These are phyloP conservation scores for Eucalyptus erythrocorys DNA, from an alignment of 345 rosid species.

Conservation along the genomic window DNA sequence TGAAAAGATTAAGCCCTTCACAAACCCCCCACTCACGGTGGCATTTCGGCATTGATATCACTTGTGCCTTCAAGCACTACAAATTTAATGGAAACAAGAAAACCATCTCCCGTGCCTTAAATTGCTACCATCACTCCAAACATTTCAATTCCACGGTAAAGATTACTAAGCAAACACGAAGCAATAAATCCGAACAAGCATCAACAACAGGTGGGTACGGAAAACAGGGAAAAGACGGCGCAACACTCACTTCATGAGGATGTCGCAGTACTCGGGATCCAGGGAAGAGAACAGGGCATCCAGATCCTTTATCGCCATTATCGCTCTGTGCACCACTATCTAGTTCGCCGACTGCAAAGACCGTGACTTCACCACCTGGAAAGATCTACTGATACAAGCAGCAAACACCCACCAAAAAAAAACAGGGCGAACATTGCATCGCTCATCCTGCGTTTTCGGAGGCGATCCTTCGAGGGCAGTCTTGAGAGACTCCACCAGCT, in stretches of 20 bases:
- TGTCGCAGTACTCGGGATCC: slow-evolving; percentile 87
- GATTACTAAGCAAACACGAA: neutral
- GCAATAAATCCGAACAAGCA: neutral
- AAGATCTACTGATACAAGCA: neutral
- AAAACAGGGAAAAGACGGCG: neutral
- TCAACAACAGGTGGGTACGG: neutral
- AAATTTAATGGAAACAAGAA: neutral
- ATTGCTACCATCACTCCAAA: neutral
- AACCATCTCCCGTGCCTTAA: neutral
- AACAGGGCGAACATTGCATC: slow-evolving; percentile 69
- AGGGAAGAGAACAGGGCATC: slow-evolving; percentile 64
- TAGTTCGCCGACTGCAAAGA: no score
- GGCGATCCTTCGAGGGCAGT: slow-evolving; percentile 89
- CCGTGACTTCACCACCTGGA: neutral
- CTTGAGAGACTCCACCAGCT: slow-evolving; percentile 71
- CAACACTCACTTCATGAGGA: slow-evolving; percentile 73
- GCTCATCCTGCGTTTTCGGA: slow-evolving; percentile 70
- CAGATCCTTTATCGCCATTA: slow-evolving; percentile 64
- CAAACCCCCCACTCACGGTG: neutral
- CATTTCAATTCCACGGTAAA: neutral
- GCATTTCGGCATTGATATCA: neutral
- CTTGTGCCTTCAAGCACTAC: neutral
- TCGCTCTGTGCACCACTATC: no score
- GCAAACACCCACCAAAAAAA: neutral
- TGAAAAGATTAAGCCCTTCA: neutral